Base-by-base conservation (phyloP, 1,284 basidiomycete species). In the Fomitopsis palustris region DNA sequence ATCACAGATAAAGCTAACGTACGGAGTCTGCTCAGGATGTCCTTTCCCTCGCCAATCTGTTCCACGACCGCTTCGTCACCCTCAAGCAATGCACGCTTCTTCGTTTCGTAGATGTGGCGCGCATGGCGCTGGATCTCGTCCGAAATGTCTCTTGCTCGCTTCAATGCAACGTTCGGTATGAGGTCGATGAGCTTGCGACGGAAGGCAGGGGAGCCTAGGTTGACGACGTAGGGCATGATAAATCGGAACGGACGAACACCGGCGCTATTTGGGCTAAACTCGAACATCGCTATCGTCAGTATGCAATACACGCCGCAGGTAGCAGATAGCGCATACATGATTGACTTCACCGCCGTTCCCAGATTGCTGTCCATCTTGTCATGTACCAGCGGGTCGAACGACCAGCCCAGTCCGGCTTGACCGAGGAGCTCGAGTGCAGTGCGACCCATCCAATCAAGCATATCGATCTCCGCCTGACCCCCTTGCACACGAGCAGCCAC, bases 381-480 rank as follows among this genome's bases (percentile, higher is more conserved):
- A 2, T 62, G 56, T 19, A 62, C 62, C n/a, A 75, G 65, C 2
- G 71, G 41, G 59, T 76, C 73, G 57, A 80, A 79, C 1, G 74
- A 73, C 61, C 77, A 72, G 14, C 78, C 75, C 1, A 76, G 62
- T 1, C 73, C 74, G 54, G 60, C 71, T 59, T 70, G 69, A 8
- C 70, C 70, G 29, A 73, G 63, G 14, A 70, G 63, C 56, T 73
- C 70, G 19, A 72, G 59, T n/a, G 76, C 74, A 6, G 69, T 67
- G 17, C 71, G 68, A 2, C 69, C 64, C 68, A 75, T 72, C 75
- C 75, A 78, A 12, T 70, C 62, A 14, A 74, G 63, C 16, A 78
- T 61, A 55, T 78, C 73, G 27, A 77, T 62, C 57, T 76, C 68
- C 17, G 62, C 52, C 1, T 61, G 29, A 8, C 70, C 65, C 23